A percentile compares a stretch with the other conserved stretches of the same genome.
Conservation (phyloP, 345 rosid species). For the Corchorus capsularis region DNA sequence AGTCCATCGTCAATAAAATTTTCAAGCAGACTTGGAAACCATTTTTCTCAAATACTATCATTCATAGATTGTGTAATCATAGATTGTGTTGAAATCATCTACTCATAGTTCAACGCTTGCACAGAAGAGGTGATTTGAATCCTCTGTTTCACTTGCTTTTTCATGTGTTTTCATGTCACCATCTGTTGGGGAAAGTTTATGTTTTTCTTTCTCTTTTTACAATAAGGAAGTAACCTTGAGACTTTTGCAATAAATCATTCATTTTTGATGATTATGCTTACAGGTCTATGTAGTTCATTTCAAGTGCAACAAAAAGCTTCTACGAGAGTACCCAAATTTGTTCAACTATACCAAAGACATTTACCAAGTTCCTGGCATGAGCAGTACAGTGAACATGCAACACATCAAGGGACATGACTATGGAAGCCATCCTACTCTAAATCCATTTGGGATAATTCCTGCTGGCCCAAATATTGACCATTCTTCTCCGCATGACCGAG, state of each 20-base stretch:
- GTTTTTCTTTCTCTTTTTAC: neutral
- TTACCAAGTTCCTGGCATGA: constrained; percentile 61
- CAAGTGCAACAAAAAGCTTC: constrained; percentile 80
- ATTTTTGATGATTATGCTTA: neutral
- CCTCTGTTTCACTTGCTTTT: too few relatives aligned
- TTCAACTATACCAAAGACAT: constrained; percentile 73
- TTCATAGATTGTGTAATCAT: too few relatives aligned
- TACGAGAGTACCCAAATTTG: constrained; percentile 68
- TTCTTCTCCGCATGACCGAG: constrained; percentile 57
- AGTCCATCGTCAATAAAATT: too few relatives aligned
- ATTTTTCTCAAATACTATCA: too few relatives aligned
- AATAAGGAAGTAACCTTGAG: neutral
- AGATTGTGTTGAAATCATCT: too few relatives aligned
- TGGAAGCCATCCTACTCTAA: constrained; percentile 74
- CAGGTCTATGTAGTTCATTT: constrained; percentile 78
- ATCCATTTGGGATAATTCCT: constrained; percentile 68
- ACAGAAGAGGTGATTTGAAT: too few relatives aligned
- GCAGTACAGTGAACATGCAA: constrained; percentile 58
- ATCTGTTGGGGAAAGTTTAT: neutral
- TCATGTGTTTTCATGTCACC: too few relatives aligned
- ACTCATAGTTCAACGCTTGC: too few relatives aligned
- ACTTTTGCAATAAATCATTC: neutral
- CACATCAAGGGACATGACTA: constrained; percentile 77
- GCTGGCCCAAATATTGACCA: constrained; percentile 64
- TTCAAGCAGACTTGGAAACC: too few relatives aligned